Conservation (phyloP, 768 basidiomycete genomes). For the Xerocomellus dryophilus region DNA sequence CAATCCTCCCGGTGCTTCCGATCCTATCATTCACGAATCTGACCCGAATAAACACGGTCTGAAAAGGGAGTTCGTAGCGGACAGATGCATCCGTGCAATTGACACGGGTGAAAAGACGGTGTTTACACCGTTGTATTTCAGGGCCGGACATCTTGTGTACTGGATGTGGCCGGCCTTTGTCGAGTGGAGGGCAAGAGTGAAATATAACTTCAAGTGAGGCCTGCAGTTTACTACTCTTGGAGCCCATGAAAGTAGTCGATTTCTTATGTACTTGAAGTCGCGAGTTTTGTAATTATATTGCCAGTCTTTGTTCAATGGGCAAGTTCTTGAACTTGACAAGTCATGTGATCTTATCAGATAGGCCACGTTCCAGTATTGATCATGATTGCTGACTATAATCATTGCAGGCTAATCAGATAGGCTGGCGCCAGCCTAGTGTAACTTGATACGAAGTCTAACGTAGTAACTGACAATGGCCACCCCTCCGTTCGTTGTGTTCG, state of each 20-base stretch:
- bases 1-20: constrained; percentile 32
- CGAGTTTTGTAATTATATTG: background rate
- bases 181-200: constrained; percentile 55
- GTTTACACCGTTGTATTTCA: constrained; percentile 52
- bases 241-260: background rate
- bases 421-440: background rate
- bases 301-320: background rate
- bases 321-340: background rate
- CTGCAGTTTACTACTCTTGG: background rate
- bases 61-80: constrained; percentile 57
- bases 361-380: too few relatives aligned
- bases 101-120: constrained; percentile 57
- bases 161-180: constrained; percentile 61
- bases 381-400: background rate
- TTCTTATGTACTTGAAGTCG: background rate
- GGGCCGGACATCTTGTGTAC: constrained; percentile 52
- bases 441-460: background rate
- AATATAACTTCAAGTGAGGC: constrained; percentile 54
- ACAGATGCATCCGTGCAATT: constrained; percentile 55
- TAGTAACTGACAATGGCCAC: constrained; percentile 3
- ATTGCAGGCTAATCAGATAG: background rate
- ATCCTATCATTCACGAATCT: constrained; percentile 35
- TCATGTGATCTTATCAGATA: background rate
- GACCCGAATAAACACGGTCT: constrained; percentile 60
- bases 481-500: constrained; percentile 71